Conservation (phyloP, 2,329 filamentous ascomycete species). For the Lachnellula cervina region DNA sequence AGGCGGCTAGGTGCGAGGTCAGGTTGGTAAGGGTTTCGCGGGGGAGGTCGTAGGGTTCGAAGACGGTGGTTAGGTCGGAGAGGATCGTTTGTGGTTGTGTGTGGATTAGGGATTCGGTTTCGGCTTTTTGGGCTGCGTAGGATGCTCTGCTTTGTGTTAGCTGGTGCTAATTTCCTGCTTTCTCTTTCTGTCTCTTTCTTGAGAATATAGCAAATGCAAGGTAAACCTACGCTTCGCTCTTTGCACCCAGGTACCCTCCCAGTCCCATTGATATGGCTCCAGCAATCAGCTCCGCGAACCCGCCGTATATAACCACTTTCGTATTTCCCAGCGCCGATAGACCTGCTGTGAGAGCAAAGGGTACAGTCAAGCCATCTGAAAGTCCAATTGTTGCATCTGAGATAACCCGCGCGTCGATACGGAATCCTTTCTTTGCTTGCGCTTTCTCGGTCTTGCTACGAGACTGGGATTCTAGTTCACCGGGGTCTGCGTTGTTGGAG, state of each 20-base stretch:
- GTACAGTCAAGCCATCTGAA: slow-evolving; percentile 58
- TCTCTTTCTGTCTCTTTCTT: background rate
- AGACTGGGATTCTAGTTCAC: slow-evolving; percentile 27
- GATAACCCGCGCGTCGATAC: slow-evolving; percentile 33
- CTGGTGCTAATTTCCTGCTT: background rate
- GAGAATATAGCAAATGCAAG: background rate
- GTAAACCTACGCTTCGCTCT: slow-evolving; percentile 37
- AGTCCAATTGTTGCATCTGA: slow-evolving; percentile 57
- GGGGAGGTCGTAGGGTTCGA: slow-evolving; percentile 32
- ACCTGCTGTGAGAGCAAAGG: slow-evolving; percentile 58
- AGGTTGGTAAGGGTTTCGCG: slow-evolving; percentile 30
- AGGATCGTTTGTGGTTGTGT: slow-evolving; percentile 24
- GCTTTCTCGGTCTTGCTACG: slow-evolving; percentile 17
- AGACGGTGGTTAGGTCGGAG: slow-evolving; percentile 32
- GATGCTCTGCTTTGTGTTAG: slow-evolving; percentile 28
- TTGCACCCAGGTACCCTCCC: slow-evolving; percentile 53
- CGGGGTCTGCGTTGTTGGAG: slow-evolving; percentile 3
- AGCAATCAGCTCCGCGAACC: slow-evolving; percentile 56
- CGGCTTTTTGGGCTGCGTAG: slow-evolving; percentile 26
- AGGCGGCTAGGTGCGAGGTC: slow-evolving; percentile 30
- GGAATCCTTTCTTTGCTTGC: slow-evolving; percentile 23
- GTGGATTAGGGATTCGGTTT: slow-evolving; percentile 25
- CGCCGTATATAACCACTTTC: slow-evolving; percentile 51
- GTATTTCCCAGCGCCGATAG: slow-evolving; percentile 45
- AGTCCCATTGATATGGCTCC: slow-evolving; percentile 60